These are phyloP conservation scores for Rhazya stricta DNA, from an alignment of 257 asterid genomes.

Conservation along the genomic window DNA sequence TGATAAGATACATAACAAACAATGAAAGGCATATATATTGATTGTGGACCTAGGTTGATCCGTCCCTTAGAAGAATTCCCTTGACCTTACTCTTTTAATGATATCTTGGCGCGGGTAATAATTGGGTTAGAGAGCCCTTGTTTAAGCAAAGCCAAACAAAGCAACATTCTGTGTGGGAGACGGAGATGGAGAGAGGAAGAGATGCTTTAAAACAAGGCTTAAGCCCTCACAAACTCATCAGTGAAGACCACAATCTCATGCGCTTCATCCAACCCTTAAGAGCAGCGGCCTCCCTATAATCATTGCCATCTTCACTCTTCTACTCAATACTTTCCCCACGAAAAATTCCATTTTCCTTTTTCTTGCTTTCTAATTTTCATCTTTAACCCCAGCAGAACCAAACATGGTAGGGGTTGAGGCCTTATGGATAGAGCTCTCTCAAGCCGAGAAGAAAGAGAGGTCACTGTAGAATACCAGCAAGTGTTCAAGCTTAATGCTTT, in stretches of 20 bases:
- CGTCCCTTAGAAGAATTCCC: slow-evolving; percentile 15
- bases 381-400: slow-evolving; percentile 20
- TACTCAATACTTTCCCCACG: slow-evolving; percentile 9
- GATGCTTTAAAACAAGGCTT: slow-evolving; percentile 29
- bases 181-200: slow-evolving; percentile 5
- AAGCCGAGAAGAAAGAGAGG: slow-evolving; percentile 29
- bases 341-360: slow-evolving; percentile 11
- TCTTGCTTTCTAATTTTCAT: slow-evolving; percentile 13
- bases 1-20: not conserved
- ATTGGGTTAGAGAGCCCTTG: slow-evolving; percentile 43
- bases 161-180: slow-evolving; percentile 14
- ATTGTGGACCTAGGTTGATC: slow-evolving; percentile 5
- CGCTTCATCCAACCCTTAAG: slow-evolving; percentile 24
- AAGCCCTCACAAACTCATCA: not conserved
- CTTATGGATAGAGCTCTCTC: slow-evolving; percentile 51
- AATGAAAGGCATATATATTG: not conserved
- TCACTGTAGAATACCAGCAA: slow-evolving; percentile 20
- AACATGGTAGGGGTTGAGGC: slow-evolving; percentile 34
- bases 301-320: slow-evolving; percentile 40
- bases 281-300: slow-evolving; percentile 25
- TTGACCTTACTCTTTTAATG: slow-evolving; percentile 14
- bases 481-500: slow-evolving; percentile 25
- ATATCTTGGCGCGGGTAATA: slow-evolving; percentile 16
- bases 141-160: slow-evolving; percentile 37
- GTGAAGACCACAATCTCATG: not conserved